Evolutionary conservation across 495 filamentous ascomycete species (phyloP).

Genomic region (Evernia prunastri): DNA sequence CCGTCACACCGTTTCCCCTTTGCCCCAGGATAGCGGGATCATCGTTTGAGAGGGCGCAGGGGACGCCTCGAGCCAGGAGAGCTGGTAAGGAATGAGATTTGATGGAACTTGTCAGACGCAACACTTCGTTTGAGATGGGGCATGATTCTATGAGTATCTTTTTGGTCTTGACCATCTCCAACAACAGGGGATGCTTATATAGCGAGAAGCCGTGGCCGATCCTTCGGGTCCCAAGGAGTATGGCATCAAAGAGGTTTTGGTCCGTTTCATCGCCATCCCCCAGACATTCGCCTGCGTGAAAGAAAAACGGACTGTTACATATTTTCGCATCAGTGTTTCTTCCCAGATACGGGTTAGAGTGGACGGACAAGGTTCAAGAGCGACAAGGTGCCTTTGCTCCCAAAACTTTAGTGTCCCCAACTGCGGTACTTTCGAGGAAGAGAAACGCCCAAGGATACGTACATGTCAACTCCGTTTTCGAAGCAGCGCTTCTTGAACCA

Average conservation of each 20-base stretch:
- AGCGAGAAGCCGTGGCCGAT: conserved; percentile 86
- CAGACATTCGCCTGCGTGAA: conserved; percentile 83
- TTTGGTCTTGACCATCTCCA: conserved; percentile 80
- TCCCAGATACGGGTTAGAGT: background rate
- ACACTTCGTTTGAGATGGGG: conserved; percentile 77
- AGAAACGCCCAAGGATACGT: background rate
- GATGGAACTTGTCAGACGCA: conserved; percentile 69
- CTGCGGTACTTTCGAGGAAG: background rate
- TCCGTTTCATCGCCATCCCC: conserved; percentile 71
- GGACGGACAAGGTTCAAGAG: background rate
- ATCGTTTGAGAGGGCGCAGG: conserved; percentile 73
- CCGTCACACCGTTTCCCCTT: conserved; percentile 66
- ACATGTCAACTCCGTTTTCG: conserved; percentile 69
- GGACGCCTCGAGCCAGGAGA: conserved; percentile 75
- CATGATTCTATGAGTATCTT: conserved; percentile 83
- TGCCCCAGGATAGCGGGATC: conserved; percentile 79
- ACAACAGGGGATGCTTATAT: conserved; percentile 84
- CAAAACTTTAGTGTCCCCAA: background rate
- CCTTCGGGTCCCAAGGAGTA: conserved; percentile 77
- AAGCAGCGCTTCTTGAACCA: conserved; percentile 86
- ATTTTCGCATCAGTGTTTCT: background rate
- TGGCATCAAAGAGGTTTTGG: conserved; percentile 82
- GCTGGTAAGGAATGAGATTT: conserved; percentile 76
- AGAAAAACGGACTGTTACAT: conserved; percentile 65
- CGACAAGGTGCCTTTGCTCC: background rate